Base-by-base conservation (phyloP, 208 protist genomes). In the Vickermania spadyakhi region DNA sequence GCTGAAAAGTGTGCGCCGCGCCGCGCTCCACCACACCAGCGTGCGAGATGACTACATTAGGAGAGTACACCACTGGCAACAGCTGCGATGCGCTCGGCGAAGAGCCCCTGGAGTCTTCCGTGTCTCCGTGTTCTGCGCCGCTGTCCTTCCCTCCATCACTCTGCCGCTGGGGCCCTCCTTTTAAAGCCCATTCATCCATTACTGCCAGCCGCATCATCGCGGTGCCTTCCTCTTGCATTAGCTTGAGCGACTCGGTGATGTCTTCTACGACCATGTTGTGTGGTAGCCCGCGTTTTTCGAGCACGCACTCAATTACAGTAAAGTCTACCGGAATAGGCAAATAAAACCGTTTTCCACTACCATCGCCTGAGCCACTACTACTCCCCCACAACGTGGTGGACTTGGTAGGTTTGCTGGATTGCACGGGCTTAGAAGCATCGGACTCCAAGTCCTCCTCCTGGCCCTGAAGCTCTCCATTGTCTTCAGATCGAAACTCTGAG, bases 191-290 rank as follows among this genome's bases (percentile, higher is more conserved):
- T 52, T 71, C 69, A 41, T 91, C 72, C 4, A 89, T 55, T 13
- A 89, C 56, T 13, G 81, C 72, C 14, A 91, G 69, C 0, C 86
- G 80, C 22, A 79, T 73, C 76, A 83, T 79, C 27, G 89, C 83
- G 27, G 87, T 67, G 18, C 70, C 66, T 41, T 89, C 71, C 26
- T 66, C 68, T 62, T 91, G 86, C 77, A 94, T 71, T 31, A 89
- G 79, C 2, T 66, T 73, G 28, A 94, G 69, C 13, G 71, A 76
- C 30, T 79, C 63, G 11, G 75, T 79, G 22, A 94, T 80, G 56
- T 94, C 88, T 36, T 94, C 79, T 4, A 94, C 53, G 5, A 94
- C 88, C 56, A 91, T 69, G 60, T 86, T 82, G 64, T 91, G 84
- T 45, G 84, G 82, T 2, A 94, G 70, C 2, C 88, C 88, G 52